phyloP scores from a whole-genome alignment of 1,284 basidiomycete genomes.

The Papiliotrema fonsecae region DNA sequence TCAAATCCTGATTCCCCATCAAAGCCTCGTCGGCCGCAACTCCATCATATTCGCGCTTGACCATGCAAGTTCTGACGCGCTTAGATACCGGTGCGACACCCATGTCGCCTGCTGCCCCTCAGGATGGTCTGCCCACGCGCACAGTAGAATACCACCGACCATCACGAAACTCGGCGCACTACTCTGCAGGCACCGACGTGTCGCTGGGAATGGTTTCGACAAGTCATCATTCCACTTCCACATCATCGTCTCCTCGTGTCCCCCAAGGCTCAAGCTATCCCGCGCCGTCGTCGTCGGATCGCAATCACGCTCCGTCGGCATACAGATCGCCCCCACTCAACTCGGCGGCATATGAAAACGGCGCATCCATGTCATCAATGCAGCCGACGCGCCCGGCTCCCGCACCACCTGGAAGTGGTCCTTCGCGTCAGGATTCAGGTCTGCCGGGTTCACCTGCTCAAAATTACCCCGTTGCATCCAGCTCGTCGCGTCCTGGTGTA shows the following conservation, averaged over 20 bases:
- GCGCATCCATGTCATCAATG: conserved; percentile 14
- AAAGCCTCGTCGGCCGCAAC: no score
- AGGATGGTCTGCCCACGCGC: conserved; percentile 13
- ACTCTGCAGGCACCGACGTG: conserved; percentile 39
- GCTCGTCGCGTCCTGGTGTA: not conserved
- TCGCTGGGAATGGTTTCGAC: conserved; percentile 41
- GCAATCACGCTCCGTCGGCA: conserved; percentile 16
- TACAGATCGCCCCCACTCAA: conserved; percentile 23
- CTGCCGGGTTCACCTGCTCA: conserved; percentile 8
- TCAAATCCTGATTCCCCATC: not conserved
- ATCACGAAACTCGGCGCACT: conserved; percentile 41
- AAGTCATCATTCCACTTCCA: conserved; percentile 8
- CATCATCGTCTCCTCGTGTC: conserved; percentile 16
- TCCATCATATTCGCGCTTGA: no score
- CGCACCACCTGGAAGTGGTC: conserved; percentile 16
- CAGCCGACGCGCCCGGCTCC: conserved; percentile 31
- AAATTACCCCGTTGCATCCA: not conserved
- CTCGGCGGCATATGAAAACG: conserved; percentile 11
- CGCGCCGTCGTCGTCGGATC: not conserved
- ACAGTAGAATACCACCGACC: conserved; percentile 45
- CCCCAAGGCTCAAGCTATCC: conserved; percentile 4
- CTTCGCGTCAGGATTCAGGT: conserved; percentile 7
- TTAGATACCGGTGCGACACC: conserved; percentile 47
- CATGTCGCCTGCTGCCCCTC: conserved; percentile 26
- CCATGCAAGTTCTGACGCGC: not conserved